Percentiles rank a stretch among this genome's conserved stretches.
Conservation (phyloP, 2,329 filamentous ascomycete species). For the Paramyrothecium roridum region DNA sequence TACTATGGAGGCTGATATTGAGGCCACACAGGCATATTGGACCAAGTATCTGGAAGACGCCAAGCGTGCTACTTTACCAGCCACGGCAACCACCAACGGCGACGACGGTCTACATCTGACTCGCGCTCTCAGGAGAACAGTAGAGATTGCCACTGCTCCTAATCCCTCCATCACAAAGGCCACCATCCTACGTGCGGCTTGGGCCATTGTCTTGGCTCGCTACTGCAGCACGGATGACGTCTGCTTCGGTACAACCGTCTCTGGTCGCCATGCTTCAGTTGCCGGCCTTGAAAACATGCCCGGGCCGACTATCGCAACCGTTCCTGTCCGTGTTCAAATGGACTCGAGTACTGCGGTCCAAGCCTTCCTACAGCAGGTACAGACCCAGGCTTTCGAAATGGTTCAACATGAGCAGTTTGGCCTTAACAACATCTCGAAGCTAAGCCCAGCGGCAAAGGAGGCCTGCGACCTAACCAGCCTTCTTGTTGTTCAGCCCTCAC, state of each 20-base stretch:
- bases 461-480: too few species aligned
- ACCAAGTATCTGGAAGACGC: background rate
- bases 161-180: slow-evolving; percentile 6
- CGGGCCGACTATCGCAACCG: background rate
- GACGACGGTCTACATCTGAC: background rate
- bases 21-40: background rate
- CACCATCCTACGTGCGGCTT: background rate
- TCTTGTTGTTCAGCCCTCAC: background rate
- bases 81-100: background rate
- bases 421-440: slow-evolving; percentile 6
- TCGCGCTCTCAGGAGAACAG: background rate
- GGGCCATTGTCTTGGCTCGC: background rate
- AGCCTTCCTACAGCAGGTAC: slow-evolving; percentile 6
- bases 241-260: background rate
- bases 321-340: background rate
- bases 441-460: background rate
- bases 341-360: background rate
- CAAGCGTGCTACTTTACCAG: background rate
- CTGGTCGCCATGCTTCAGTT: background rate
- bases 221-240: background rate
- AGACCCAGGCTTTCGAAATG: slow-evolving; percentile 8
- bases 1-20: background rate
- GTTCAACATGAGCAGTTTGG: slow-evolving; percentile 14
- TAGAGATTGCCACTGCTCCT: background rate
- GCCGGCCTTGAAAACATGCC: background rate